Evolutionary conservation across 257 asterid species (phyloP).

Genomic region (Nicotiana paniculata): DNA sequence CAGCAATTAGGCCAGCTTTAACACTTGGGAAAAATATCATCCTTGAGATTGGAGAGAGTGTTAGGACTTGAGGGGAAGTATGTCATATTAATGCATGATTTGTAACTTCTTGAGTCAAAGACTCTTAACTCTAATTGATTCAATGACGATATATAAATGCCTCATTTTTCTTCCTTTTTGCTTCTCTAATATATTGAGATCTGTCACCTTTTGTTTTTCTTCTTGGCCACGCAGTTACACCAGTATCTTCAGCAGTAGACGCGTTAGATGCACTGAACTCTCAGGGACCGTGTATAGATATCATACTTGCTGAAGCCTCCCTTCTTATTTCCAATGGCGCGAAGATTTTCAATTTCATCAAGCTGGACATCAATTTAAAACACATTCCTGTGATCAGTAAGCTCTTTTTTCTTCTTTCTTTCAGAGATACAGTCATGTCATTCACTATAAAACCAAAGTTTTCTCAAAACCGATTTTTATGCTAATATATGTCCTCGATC

Average conservation of each 20-base stretch:
- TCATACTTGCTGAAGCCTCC: slow-evolving; percentile 49
- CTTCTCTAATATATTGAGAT: not conserved
- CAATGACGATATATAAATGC: not conserved
- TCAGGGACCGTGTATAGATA: slow-evolving; percentile 41
- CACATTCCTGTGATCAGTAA: slow-evolving; percentile 60
- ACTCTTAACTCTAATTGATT: not conserved
- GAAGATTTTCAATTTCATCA: slow-evolving; percentile 38
- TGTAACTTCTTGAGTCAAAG: not conserved
- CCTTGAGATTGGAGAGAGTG: not conserved
- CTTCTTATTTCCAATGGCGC: slow-evolving; percentile 53
- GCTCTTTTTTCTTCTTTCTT: not conserved
- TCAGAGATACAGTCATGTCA: too few species aligned
- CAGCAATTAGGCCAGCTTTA: not conserved
- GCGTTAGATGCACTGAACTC: slow-evolving; percentile 35
- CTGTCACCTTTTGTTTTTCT: not conserved
- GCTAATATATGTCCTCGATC: too few species aligned
- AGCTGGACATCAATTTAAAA: slow-evolving; percentile 33
- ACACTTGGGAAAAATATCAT: not conserved
- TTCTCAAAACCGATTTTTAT: too few species aligned
- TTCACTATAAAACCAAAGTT: too few species aligned
- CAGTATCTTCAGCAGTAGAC: slow-evolving; percentile 41
- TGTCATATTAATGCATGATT: not conserved
- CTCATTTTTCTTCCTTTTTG: not conserved
- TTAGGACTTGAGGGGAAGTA: not conserved
- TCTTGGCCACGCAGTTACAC: slow-evolving; percentile 39